phyloP scores from a whole-genome alignment of 495 filamentous ascomycete genomes.

The Diplogelasinospora grovesii region DNA sequence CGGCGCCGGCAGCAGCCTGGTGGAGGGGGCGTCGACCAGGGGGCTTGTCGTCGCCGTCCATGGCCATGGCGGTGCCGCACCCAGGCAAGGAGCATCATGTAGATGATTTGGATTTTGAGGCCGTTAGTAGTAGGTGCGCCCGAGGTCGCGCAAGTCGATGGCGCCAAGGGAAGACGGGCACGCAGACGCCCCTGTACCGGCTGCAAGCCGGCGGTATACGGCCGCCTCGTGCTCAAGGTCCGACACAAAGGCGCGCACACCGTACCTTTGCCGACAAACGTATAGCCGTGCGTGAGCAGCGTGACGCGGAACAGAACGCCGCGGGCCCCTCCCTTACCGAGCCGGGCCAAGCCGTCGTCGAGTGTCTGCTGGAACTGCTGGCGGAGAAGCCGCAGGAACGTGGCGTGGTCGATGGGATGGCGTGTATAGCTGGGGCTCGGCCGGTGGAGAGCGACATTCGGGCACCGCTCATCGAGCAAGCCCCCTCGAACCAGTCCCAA shows the following conservation, averaged over 20 bases:
- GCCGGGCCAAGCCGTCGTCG: slow-evolving; percentile 15
- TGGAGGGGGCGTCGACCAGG: no score
- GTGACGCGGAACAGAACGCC: slow-evolving; percentile 38
- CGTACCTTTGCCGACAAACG: slow-evolving; percentile 44
- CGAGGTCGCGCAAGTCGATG: slow-evolving; percentile 29
- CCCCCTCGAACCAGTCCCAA: slow-evolving; percentile 32
- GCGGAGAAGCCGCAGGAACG: slow-evolving; percentile 13
- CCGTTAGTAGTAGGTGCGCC: slow-evolving; percentile 30
- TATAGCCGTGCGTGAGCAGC: slow-evolving; percentile 36
- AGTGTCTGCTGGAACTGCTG: slow-evolving; percentile 15
- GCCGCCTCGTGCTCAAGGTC: slow-evolving; percentile 35
- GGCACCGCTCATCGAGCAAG: slow-evolving; percentile 33
- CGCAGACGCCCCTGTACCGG: slow-evolving; percentile 29
- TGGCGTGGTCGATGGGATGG: slow-evolving; percentile 12
- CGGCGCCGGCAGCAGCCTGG: no score
- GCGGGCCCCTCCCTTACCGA: slow-evolving; percentile 14
- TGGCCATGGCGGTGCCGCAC: no score
- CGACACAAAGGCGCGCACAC: slow-evolving; percentile 21
- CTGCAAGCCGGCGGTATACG: slow-evolving; percentile 32
- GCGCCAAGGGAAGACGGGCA: slow-evolving; percentile 40
- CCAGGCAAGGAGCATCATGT: slow-evolving; percentile 44
- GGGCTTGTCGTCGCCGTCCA: no score
- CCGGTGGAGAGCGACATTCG: slow-evolving; percentile 35
- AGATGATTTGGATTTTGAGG: slow-evolving; percentile 31
- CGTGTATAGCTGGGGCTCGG: no score